Conservation (phyloP, 805 yeast genomes). For the Metschnikowia hibisci region DNA sequence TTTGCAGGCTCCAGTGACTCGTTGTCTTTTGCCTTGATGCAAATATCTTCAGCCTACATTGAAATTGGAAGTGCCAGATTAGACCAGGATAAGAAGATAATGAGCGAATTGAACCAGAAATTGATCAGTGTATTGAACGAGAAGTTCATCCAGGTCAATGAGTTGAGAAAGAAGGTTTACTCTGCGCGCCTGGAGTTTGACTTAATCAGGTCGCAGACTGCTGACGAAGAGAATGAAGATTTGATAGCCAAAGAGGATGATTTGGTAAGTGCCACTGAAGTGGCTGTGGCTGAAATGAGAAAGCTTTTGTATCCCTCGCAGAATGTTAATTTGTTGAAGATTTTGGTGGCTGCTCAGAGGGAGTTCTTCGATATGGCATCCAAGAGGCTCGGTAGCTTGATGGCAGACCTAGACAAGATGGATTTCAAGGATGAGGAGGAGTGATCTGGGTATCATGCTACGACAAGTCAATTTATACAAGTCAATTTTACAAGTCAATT, state of each 20-base stretch:
- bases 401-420: slow-evolving; percentile 30
- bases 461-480: too few species aligned
- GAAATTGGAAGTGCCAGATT: slow-evolving; percentile 65
- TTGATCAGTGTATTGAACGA: slow-evolving; percentile 50
- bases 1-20: slow-evolving; percentile 45
- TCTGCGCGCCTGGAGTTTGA: slow-evolving; percentile 68
- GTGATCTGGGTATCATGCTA: background rate
- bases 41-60: slow-evolving; percentile 52
- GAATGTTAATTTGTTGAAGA: slow-evolving; percentile 56
- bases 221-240: slow-evolving; percentile 47
- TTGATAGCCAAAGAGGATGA: slow-evolving; percentile 67
- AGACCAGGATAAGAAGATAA: slow-evolving; percentile 64
- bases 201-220: slow-evolving; percentile 54
- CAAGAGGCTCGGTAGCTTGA: slow-evolving; percentile 30
- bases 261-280: slow-evolving; percentile 70
- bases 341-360: slow-evolving; percentile 67
- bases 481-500: too few species aligned
- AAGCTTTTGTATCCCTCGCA: slow-evolving; percentile 65
- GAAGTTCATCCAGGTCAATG: slow-evolving; percentile 58
- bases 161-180: slow-evolving; percentile 65
- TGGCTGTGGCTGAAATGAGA: slow-evolving; percentile 78
- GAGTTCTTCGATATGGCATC: slow-evolving; percentile 47
- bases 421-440: slow-evolving; percentile 36
- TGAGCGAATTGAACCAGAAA: slow-evolving; percentile 54
- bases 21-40: slow-evolving; percentile 51